Evolutionary conservation across 148 eudicot species (phyloP).

Genomic region (Persicaria maculosa): DNA sequence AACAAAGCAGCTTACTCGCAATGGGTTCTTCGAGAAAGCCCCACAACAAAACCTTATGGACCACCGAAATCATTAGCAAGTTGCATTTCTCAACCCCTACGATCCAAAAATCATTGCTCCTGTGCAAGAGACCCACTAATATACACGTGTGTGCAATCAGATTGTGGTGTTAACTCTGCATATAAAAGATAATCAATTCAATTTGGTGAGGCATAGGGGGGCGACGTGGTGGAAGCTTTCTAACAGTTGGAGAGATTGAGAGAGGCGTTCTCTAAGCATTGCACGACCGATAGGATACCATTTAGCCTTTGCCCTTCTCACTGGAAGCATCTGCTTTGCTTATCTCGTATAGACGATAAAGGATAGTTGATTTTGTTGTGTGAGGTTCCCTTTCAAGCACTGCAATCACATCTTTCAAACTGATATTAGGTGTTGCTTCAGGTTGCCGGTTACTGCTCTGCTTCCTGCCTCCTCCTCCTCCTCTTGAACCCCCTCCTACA

Average conservation of each 20-base stretch:
- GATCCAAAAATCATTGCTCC: constrained; percentile 62
- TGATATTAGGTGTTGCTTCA: constrained; percentile 35
- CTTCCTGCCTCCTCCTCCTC: constrained; percentile 26
- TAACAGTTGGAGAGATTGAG: too few species aligned
- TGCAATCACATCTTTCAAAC: constrained; percentile 71
- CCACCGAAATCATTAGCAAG: constrained; percentile 84
- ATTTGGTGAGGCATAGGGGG: too few species aligned
- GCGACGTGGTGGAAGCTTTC: too few species aligned
- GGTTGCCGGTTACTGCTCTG: constrained; percentile 28
- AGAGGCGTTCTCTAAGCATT: neutral
- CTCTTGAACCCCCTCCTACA: constrained; percentile 34
- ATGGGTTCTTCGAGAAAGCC: constrained; percentile 45
- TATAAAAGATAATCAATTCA: too few species aligned
- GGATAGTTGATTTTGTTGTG: constrained; percentile 50
- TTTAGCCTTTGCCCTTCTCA: neutral
- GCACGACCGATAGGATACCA: neutral
- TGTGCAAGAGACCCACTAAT: constrained; percentile 10
- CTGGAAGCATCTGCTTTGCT: neutral
- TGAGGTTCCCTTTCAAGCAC: constrained; percentile 87
- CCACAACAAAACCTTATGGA: constrained; percentile 50
- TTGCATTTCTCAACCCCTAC: constrained; percentile 70
- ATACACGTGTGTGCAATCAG: too few species aligned
- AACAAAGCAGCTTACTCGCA: constrained; percentile 80
- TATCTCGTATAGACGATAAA: constrained; percentile 58
- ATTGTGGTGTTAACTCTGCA: too few species aligned